A percentile compares a stretch with the other conserved stretches of the same genome.
Conservation (phyloP, 1,284 basidiomycete species). For the Sparassis latifolia region DNA sequence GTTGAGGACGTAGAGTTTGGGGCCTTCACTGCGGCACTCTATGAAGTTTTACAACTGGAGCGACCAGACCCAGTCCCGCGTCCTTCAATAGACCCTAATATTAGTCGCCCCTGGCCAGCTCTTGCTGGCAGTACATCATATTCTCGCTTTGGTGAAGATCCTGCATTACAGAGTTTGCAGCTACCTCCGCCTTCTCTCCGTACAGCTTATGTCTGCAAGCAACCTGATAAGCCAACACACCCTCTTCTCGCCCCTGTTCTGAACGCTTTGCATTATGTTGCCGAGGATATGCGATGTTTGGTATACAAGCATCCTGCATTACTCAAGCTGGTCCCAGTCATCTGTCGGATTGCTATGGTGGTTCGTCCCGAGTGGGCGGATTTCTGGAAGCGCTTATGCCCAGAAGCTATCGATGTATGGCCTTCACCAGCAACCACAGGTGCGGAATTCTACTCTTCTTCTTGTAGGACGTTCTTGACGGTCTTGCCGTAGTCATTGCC, state of each 20-base stretch:
- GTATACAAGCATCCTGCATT: slow-evolving; percentile 50
- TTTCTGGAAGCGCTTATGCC: slow-evolving; percentile 78
- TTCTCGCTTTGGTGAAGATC: slow-evolving; percentile 50
- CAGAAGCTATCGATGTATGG: slow-evolving; percentile 53
- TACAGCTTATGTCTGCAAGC: slow-evolving; percentile 2
- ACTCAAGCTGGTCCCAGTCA: slow-evolving; percentile 53
- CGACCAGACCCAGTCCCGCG: background rate
- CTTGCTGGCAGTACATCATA: slow-evolving; percentile 34
- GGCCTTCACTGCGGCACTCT: slow-evolving; percentile 47
- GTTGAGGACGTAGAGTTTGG: slow-evolving; percentile 48
- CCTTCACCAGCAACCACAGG: slow-evolving; percentile 38
- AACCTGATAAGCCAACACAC: slow-evolving; percentile 26
- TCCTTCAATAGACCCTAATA: background rate
- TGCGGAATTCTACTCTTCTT: slow-evolving; percentile 22
- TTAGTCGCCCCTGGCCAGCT: slow-evolving; percentile 22
- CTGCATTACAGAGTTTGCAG: slow-evolving; percentile 39
- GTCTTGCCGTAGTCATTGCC: slow-evolving; percentile 28
- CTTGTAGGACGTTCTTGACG: background rate
- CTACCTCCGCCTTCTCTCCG: slow-evolving; percentile 25
- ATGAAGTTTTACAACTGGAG: slow-evolving; percentile 40
- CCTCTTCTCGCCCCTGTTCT: slow-evolving; percentile 46
- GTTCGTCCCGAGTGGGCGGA: slow-evolving; percentile 81
- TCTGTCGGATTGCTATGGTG: slow-evolving; percentile 60
- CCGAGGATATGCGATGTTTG: slow-evolving; percentile 59
- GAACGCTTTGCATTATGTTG: slow-evolving; percentile 72